phyloP scores from a whole-genome alignment of 345 rosid genomes.

The Anacardium occidentale region DNA sequence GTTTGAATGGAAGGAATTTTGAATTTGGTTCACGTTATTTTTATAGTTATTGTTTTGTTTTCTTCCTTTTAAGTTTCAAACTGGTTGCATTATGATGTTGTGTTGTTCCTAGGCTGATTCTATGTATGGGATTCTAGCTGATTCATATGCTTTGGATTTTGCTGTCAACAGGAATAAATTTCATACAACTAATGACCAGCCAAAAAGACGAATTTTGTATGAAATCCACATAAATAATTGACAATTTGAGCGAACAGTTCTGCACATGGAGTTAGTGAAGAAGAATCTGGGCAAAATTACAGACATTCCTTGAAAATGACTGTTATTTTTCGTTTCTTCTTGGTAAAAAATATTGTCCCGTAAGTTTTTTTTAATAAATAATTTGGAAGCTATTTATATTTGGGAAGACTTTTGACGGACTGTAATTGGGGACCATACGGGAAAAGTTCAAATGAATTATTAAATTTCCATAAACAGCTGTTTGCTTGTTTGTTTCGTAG shows the following conservation, averaged over 20 bases:
- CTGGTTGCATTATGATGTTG: constrained; percentile 5
- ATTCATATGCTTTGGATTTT: constrained; percentile 9
- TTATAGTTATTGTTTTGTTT: not conserved
- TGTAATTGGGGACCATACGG: constrained; percentile 49
- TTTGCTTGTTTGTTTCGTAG: constrained; percentile 32
- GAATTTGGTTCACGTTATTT: not conserved
- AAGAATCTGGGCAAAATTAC: constrained; percentile 33
- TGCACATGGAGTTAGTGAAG: constrained; percentile 38
- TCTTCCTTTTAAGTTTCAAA: not conserved
- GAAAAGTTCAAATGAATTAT: constrained; percentile 39
- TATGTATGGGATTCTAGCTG: constrained; percentile 5
- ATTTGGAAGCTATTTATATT: not conserved
- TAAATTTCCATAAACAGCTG: constrained; percentile 21
- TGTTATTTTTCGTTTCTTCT: constrained; percentile 21
- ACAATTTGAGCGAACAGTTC: not conserved
- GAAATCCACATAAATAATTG: not conserved
- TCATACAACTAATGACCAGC: constrained; percentile 22
- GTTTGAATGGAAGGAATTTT: not conserved
- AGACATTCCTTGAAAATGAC: constrained; percentile 40
- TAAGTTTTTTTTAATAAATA: constrained; percentile 10
- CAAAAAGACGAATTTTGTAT: not conserved
- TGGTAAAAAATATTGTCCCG: constrained; percentile 25
- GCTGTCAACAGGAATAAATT: constrained; percentile 20
- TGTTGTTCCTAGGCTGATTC: not conserved
- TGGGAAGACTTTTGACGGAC: constrained; percentile 45